A percentile compares a stretch with the other conserved stretches of the same genome.
Evolutionary conservation across 2,329 filamentous ascomycete species (phyloP).

Genomic region (Penicillium occitanis): DNA sequence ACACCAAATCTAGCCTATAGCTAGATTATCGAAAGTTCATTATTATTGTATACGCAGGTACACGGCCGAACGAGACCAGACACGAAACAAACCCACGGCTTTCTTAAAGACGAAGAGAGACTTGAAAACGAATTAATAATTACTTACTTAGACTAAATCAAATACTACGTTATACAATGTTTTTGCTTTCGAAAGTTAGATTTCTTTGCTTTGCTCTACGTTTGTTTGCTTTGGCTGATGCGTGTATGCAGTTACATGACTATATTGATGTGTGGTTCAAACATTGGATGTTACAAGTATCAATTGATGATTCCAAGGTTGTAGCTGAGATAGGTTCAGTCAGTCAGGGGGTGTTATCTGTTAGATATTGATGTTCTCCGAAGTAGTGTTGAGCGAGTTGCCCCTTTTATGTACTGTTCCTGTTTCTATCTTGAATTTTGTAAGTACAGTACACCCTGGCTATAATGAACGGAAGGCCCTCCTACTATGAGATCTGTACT

Average conservation of each 20-base stretch:
- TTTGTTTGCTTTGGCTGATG: neutral
- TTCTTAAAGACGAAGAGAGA: neutral
- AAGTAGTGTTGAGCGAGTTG: neutral
- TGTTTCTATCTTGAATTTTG: no score
- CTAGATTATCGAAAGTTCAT: neutral
- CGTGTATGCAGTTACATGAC: neutral
- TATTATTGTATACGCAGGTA: neutral
- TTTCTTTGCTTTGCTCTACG: neutral
- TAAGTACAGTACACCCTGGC: no score
- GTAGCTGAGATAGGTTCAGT: neutral
- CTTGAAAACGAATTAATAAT: constrained; percentile 1
- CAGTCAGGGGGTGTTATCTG: neutral
- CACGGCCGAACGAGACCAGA: neutral
- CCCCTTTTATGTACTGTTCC: neutral
- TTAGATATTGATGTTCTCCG: neutral
- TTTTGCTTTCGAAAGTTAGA: neutral
- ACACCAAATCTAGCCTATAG: neutral
- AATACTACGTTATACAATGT: constrained; percentile 2
- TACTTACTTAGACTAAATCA: constrained; percentile 2
- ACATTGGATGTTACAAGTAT: neutral
- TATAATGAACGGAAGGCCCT: no score
- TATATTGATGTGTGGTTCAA: neutral
- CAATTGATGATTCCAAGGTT: neutral
- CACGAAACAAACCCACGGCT: neutral
- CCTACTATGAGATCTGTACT: neutral